Conservation (phyloP, 2,329 filamentous ascomycete genomes). For the Stromatinia cepivora region DNA sequence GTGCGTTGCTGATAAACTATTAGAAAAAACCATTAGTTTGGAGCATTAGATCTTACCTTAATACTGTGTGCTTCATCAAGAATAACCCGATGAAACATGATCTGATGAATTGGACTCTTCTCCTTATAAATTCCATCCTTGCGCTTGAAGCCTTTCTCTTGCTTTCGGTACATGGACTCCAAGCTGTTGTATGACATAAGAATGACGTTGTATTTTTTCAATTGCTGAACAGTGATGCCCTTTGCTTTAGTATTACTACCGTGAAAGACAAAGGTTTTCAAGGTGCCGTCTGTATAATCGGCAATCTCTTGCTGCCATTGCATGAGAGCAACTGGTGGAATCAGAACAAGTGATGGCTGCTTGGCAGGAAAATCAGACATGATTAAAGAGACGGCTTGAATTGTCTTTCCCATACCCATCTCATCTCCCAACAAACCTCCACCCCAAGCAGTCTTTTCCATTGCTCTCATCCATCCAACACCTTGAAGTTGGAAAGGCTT, state of each 20-base stretch:
- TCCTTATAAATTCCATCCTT: conserved; percentile 80
- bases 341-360: conserved; percentile 80
- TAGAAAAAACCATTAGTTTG: conserved; percentile 8
- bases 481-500: conserved; percentile 95
- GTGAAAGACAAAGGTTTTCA: conserved; percentile 90
- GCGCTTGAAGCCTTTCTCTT: conserved; percentile 85
- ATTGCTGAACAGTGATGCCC: conserved; percentile 68
- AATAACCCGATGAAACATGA: conserved; percentile 86
- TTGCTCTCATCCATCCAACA: conserved; percentile 88
- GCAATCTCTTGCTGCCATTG: conserved; percentile 87
- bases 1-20: conserved; percentile 60
- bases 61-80: conserved; percentile 96
- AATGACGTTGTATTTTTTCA: conserved; percentile 86
- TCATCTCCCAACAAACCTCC: conserved; percentile 93
- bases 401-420: conserved; percentile 99
- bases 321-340: conserved; percentile 91
- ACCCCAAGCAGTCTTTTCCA: conserved; percentile 82
- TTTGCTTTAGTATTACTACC: conserved; percentile 84
- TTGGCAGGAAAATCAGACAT: conserved; percentile 95
- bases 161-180: conserved; percentile 89
- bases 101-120: conserved; percentile 75
- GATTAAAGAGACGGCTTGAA: conserved; percentile 94
- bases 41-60: conserved; percentile 54
- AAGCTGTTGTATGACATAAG: conserved; percentile 95
- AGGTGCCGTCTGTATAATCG: conserved; percentile 78